Conservation (phyloP, 257 asterid species). For the Solanum stenotomum region DNA sequence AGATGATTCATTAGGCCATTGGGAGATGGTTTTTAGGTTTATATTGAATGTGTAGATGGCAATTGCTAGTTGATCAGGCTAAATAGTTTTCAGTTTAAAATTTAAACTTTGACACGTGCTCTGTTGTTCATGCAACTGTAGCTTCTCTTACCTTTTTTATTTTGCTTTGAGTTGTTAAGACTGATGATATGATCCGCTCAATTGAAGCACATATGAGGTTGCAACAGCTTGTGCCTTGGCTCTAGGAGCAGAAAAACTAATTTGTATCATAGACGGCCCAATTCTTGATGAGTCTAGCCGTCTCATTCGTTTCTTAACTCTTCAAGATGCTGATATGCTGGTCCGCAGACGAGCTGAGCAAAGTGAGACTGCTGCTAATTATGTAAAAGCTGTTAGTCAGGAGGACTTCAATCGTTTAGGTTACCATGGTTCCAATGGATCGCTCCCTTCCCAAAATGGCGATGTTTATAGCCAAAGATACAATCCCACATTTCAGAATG, state of each 20-base stretch:
- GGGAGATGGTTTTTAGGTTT: not conserved
- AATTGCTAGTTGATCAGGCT: not conserved
- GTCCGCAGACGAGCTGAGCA: conserved; percentile 73
- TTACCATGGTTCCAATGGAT: conserved; percentile 22
- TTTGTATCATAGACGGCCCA: conserved; percentile 86
- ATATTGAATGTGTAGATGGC: not conserved
- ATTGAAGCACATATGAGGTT: conserved; percentile 85
- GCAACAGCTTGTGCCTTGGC: conserved; percentile 97
- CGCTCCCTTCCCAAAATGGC: conserved; percentile 25
- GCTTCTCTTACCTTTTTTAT: not conserved
- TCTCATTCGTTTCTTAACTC: conserved; percentile 72
- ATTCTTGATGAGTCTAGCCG: conserved; percentile 67
- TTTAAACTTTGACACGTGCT: not conserved
- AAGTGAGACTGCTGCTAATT: conserved; percentile 84
- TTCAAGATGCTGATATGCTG: conserved; percentile 71
- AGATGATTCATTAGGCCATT: not conserved
- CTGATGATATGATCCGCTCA: conserved; percentile 4
- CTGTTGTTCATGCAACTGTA: not conserved
- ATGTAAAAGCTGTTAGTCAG: conserved; percentile 71
- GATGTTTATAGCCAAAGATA: conserved; percentile 24
- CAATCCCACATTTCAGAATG: conserved; percentile 74
- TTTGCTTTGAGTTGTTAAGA: not conserved
- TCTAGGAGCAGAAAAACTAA: conserved; percentile 84
- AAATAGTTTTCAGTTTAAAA: not conserved
- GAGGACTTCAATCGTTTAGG: conserved; percentile 32